These are phyloP conservation scores for Tetrapisispora iriomotensis DNA, from an alignment of 805 yeast species.

Conservation along the genomic window DNA sequence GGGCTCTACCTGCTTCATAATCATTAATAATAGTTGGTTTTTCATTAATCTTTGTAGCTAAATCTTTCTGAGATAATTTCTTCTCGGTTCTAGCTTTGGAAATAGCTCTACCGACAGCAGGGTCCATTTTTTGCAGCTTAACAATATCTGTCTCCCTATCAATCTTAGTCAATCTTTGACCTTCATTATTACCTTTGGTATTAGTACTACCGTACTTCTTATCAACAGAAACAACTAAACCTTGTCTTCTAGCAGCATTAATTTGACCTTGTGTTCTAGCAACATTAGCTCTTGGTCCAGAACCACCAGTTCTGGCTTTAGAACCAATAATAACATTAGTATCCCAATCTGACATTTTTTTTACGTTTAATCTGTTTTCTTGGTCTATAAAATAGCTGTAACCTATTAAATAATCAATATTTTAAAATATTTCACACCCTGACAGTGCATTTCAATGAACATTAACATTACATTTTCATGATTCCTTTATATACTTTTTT, in stretches of 20 bases:
- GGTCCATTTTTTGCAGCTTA: conserved; percentile 80
- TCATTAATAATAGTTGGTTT: conserved; percentile 93
- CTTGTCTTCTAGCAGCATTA: conserved; percentile 91
- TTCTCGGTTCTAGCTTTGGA: conserved; percentile 79
- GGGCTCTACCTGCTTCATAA: conserved; percentile 93
- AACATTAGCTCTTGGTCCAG: conserved; percentile 79
- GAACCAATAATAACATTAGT: conserved; percentile 79
- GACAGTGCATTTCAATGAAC: too few species aligned
- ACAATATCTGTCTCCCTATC: conserved; percentile 92
- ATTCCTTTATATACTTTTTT: too few species aligned
- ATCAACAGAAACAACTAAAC: conserved; percentile 81
- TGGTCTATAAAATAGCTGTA: too few species aligned
- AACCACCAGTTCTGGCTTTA: conserved; percentile 77
- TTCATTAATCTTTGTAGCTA: conserved; percentile 91
- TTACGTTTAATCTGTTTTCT: neutral
- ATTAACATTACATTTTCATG: too few species aligned
- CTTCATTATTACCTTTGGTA: conserved; percentile 69
- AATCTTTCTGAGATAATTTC: conserved; percentile 86
- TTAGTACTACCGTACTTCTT: conserved; percentile 73
- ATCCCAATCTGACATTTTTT: conserved; percentile 75
- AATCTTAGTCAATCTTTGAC: conserved; percentile 87
- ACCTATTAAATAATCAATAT: too few species aligned
- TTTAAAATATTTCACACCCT: too few species aligned
- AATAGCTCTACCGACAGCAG: conserved; percentile 79
- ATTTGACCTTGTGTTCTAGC: conserved; percentile 70